phyloP scores from a whole-genome alignment of 768 basidiomycete genomes.

The Xerocomellus amylosporus region DNA sequence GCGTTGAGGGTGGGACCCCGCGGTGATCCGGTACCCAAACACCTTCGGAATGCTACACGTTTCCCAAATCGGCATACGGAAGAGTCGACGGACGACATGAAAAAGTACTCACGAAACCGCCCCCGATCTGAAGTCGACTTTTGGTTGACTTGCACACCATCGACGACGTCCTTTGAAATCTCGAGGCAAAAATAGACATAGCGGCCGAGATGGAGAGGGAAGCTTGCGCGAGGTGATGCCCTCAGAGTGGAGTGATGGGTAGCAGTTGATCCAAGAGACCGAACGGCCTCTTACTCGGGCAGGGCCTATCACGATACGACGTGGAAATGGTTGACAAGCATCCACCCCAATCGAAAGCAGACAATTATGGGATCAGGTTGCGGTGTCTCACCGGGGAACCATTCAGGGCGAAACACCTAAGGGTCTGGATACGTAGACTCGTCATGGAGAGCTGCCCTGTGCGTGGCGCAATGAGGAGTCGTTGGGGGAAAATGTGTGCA shows the following conservation, averaged over 20 bases:
- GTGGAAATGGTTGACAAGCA: background rate
- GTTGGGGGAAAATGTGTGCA: background rate
- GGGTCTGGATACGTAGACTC: constrained; percentile 37
- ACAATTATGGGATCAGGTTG: constrained; percentile 13
- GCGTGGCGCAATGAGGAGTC: background rate
- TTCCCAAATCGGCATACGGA: no score
- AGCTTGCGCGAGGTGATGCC: constrained; percentile 30
- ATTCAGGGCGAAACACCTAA: constrained; percentile 33
- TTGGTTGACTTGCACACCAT: no score
- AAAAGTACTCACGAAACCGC: no score
- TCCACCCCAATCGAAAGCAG: constrained; percentile 7
- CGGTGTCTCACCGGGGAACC: constrained; percentile 25
- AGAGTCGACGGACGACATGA: no score
- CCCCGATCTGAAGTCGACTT: no score
- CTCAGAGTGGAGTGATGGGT: constrained; percentile 7
- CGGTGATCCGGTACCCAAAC: no score
- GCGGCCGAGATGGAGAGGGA: constrained; percentile 29
- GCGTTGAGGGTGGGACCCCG: no score
- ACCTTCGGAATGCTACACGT: no score
- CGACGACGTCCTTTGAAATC: no score
- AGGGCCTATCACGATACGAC: constrained; percentile 6
- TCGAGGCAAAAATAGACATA: no score
- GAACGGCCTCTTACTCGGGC: constrained; percentile 13
- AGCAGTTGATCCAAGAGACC: background rate
- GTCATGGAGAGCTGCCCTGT: constrained; percentile 54